These are phyloP conservation scores for Apophysomyces variabilis DNA, from an alignment of 371 early-diverging fungal species.

Conservation along the genomic window DNA sequence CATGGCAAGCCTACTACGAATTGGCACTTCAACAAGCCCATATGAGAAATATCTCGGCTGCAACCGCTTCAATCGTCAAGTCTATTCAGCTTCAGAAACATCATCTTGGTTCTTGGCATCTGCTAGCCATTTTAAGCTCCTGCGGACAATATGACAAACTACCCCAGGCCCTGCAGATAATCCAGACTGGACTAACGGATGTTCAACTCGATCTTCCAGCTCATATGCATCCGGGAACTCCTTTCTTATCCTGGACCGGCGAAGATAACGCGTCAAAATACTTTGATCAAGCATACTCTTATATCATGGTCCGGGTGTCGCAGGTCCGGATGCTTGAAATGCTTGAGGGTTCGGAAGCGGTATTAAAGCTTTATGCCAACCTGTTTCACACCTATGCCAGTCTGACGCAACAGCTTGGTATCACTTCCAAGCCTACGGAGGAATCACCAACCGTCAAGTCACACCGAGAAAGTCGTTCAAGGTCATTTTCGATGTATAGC, in stretches of 20 bases:
- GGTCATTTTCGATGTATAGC: slow-evolving; percentile 12
- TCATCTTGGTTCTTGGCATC: slow-evolving; percentile 82
- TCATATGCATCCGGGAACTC: slow-evolving; percentile 12
- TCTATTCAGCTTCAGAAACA: slow-evolving; percentile 65
- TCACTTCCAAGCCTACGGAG: neutral
- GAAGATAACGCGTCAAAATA: slow-evolving; percentile 24
- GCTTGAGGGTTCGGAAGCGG: slow-evolving; percentile 56
- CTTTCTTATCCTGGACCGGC: slow-evolving; percentile 27
- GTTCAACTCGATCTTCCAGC: slow-evolving; percentile 2
- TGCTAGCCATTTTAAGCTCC: slow-evolving; percentile 77
- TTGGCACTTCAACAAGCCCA: slow-evolving; percentile 81
- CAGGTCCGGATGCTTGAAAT: slow-evolving; percentile 32
- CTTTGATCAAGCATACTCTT: slow-evolving; percentile 32
- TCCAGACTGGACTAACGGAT: slow-evolving; percentile 3
- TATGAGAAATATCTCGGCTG: slow-evolving; percentile 71
- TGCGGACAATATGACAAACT: slow-evolving; percentile 35
- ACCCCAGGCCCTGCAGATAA: slow-evolving; percentile 60
- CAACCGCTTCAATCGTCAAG: slow-evolving; percentile 60
- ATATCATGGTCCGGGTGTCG: slow-evolving; percentile 30
- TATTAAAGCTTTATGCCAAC: slow-evolving; percentile 54
- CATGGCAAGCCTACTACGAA: slow-evolving; percentile 73
- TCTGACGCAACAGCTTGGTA: slow-evolving; percentile 40
- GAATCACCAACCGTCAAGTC: neutral
- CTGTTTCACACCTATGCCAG: slow-evolving; percentile 67
- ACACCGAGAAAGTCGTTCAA: slow-evolving; percentile 5